Conservation (phyloP, 208 protist species). For the Phytomonas sp. region DNA sequence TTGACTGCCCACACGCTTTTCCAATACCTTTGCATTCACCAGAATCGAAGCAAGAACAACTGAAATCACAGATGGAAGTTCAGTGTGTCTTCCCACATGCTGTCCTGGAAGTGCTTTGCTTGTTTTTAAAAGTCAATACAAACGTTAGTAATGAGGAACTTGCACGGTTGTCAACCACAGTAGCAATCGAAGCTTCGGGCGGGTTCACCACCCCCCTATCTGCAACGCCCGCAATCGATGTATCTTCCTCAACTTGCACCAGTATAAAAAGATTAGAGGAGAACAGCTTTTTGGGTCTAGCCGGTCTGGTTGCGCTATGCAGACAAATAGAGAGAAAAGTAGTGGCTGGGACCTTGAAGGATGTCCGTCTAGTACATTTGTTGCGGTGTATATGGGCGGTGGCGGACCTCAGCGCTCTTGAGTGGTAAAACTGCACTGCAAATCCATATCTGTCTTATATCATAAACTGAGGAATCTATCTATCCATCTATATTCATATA, state of each 20-base stretch:
- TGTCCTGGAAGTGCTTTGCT: conserved; percentile 51
- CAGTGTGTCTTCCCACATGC: conserved; percentile 41
- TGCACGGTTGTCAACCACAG: not conserved
- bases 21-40: conserved; percentile 5
- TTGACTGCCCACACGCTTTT: conserved; percentile 15
- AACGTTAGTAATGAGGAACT: not conserved
- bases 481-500: not conserved
- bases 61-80: conserved; percentile 13
- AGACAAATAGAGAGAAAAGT: conserved; percentile 38
- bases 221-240: not conserved
- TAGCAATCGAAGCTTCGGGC: not conserved
- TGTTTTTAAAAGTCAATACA: conserved; percentile 27
- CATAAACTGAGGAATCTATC: not conserved
- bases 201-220: not conserved
- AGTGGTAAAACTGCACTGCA: conserved; percentile 8
- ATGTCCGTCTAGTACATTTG: conserved; percentile 25
- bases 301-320: conserved; percentile 56
- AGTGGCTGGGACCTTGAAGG: conserved; percentile 32
- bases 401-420: conserved; percentile 26
- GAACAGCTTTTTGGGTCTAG: conserved; percentile 51
- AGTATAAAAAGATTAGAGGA: conserved; percentile 14
- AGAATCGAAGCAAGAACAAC: not conserved
- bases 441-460: not conserved
- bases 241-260: not conserved
- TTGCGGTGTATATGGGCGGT: conserved; percentile 45